A percentile compares a stretch with the other conserved stretches of the same genome.
These are phyloP conservation scores for Aphanomyces euteiches DNA, from an alignment of 352 stramenopile genomes.

Conservation along the genomic window DNA sequence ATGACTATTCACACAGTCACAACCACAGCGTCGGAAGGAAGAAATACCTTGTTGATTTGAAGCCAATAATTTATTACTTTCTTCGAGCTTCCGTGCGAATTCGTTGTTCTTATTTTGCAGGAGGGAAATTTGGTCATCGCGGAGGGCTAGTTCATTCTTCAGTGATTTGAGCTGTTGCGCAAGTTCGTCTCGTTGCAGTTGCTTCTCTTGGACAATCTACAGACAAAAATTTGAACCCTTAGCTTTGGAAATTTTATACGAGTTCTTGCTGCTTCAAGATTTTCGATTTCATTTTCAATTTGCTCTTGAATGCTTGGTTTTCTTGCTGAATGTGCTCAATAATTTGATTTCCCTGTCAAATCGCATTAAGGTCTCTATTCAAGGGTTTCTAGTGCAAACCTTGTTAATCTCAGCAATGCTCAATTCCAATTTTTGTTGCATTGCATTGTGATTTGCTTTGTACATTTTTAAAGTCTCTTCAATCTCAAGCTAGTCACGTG, in stretches of 20 bases:
- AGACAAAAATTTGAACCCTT: background rate
- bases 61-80: constrained; percentile 82
- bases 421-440: constrained; percentile 85
- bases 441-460: constrained; percentile 70
- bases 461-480: constrained; percentile 87
- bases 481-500: constrained; percentile 47
- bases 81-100: constrained; percentile 78
- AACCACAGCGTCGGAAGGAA: background rate
- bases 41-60: constrained; percentile 84
- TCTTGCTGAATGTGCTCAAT: constrained; percentile 87
- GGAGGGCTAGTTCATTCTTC: constrained; percentile 65
- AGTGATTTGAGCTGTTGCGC: constrained; percentile 55
- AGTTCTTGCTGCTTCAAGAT: constrained; percentile 88
- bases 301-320: constrained; percentile 65
- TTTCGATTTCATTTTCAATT: constrained; percentile 84
- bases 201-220: constrained; percentile 72
- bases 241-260: constrained; percentile 29
- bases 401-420: constrained; percentile 91
- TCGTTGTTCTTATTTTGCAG: constrained; percentile 58
- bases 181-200: constrained; percentile 64
- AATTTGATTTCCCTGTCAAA: constrained; percentile 76
- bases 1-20: constrained; percentile 52
- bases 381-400: constrained; percentile 23
- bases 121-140: constrained; percentile 55
- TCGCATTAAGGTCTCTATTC: too few relatives aligned